Evolutionary conservation across 352 stramenopile genomes (phyloP), one percentile per base, ranked within the genome.

Genomic region (Phytophthora ohioensis): DNA sequence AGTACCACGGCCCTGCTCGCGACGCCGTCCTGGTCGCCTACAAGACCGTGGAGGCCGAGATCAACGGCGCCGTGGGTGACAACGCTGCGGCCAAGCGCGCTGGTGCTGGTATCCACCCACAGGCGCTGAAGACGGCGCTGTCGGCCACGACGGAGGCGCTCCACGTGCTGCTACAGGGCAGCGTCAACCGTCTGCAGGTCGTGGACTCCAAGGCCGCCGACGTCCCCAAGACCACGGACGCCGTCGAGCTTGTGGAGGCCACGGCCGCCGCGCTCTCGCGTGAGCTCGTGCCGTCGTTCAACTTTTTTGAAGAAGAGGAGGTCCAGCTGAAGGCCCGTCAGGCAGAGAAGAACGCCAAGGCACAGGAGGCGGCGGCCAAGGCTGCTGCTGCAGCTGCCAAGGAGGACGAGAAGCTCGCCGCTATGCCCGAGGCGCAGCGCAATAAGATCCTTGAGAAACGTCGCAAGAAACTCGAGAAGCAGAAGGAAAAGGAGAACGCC

Each of bases 391-490:
- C 88, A 3, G 79, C 81, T 34, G 82, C 87, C 10, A 95, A 95
- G 56, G 88, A 95, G 56, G 87, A 95, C 64, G 89, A 90, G 53
- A 94, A 94, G 71, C 78, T 96, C 13, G 84, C 86, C 7, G 79
- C 75, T 8, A 94, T 96, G 86, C 54, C 84, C 0, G 87, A 94
- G 48, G 84, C 84, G 9, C 87, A 96, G 59, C 87, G 82, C 46
- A 70, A 76, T 43, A 94, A 94, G 64, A 82, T 91, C 48, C 61
- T 89, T n/a, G 88, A 93, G 57, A 94, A 93, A 72, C 79, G 76
- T 59, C 83, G 85, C 71, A 92, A 95, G 72, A 96, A 95, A 77
- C 66, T 91, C 12, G 82, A 93, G 71, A 95, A 95, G 67, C 76
- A 82, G 39, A 90, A 93, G 74, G 87, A 91, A 53, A 96, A 94